Evolutionary conservation across 495 filamentous ascomycete species (phyloP).

Genomic region (Aspergillus haitiensis): DNA sequence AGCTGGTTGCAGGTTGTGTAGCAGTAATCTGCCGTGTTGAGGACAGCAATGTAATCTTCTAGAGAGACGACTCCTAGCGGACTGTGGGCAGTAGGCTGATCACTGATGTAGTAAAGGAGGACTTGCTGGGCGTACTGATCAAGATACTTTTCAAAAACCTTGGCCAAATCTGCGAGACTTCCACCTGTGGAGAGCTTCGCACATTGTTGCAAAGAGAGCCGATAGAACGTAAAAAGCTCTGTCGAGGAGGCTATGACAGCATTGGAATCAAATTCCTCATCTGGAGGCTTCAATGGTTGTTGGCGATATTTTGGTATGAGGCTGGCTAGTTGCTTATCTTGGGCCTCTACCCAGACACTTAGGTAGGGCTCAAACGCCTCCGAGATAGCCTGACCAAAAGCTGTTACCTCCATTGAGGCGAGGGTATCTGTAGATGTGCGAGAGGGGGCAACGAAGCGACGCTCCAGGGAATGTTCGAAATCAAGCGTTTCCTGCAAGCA

Average conservation of each 20-base stretch:
- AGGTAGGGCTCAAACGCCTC: constrained; percentile 97
- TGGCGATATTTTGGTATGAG: constrained; percentile 88
- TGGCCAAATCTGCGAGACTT: constrained; percentile 81
- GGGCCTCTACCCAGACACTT: constrained; percentile 94
- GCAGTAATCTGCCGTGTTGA: constrained; percentile 98
- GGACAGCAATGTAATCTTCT: constrained; percentile 77
- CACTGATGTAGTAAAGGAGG: constrained; percentile 74
- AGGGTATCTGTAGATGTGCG: constrained; percentile 91
- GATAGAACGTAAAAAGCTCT: constrained; percentile 96
- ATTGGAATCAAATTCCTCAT: constrained; percentile 90
- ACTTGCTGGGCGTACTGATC: constrained; percentile 96
- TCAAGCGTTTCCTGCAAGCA: constrained; percentile 96
- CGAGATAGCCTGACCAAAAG: constrained; percentile 89
- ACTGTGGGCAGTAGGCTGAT: constrained; percentile 50
- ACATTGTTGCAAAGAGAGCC: constrained; percentile 86
- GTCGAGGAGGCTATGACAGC: constrained; percentile 91
- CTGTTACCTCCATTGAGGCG: constrained; percentile 72
- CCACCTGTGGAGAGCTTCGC: constrained; percentile 91
- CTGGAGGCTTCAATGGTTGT: constrained; percentile 74
- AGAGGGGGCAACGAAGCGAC: constrained; percentile 73
- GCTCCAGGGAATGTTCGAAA: constrained; percentile 90
- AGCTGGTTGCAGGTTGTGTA: constrained; percentile 88
- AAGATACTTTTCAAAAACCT: constrained; percentile 85
- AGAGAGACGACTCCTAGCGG: constrained; percentile 58
- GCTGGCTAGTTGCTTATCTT: constrained; percentile 82